phyloP scores from a whole-genome alignment of 768 basidiomycete species.

The Pleurotus tuber-regium region DNA sequence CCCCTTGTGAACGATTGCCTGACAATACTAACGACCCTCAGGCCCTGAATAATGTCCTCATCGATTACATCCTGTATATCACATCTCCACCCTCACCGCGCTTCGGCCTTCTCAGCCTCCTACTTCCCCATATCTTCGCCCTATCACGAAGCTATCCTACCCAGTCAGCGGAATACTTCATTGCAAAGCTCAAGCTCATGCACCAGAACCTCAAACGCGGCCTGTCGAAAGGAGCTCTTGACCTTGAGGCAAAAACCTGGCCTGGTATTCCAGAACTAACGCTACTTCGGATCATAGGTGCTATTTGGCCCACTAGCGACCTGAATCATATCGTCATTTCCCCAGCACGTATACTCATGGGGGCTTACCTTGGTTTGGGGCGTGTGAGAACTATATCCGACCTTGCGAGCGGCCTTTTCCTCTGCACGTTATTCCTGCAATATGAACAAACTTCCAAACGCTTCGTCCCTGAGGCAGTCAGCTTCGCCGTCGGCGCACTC shows the following conservation, averaged over 20 bases:
- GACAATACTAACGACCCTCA: too few species aligned
- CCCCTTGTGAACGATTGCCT: too few species aligned
- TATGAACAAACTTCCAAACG: constrained; percentile 86
- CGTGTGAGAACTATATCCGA: constrained; percentile 76
- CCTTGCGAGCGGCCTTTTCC: constrained; percentile 82
- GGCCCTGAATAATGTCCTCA: constrained; percentile 63
- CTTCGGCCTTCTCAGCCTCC: constrained; percentile 55
- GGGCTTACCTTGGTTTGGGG: constrained; percentile 84
- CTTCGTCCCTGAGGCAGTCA: constrained; percentile 84
- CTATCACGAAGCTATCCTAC: constrained; percentile 82
- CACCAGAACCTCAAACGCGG: constrained; percentile 91
- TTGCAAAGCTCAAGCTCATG: constrained; percentile 83
- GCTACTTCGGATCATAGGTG: constrained; percentile 76
- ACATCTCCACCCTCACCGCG: constrained; percentile 61
- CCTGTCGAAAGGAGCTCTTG: constrained; percentile 63
- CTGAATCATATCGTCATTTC: constrained; percentile 87
- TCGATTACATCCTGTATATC: constrained; percentile 85
- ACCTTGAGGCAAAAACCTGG: constrained; percentile 75
- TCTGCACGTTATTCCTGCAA: constrained; percentile 81
- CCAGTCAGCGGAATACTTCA: constrained; percentile 73
- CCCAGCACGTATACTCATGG: constrained; percentile 84
- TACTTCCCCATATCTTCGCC: constrained; percentile 77
- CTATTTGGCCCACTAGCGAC: constrained; percentile 93
- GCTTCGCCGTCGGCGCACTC: constrained; percentile 71
- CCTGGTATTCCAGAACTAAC: constrained; percentile 82